phyloP scores from a whole-genome alignment of 179 eudicot species.

The Nepenthes alata region DNA sequence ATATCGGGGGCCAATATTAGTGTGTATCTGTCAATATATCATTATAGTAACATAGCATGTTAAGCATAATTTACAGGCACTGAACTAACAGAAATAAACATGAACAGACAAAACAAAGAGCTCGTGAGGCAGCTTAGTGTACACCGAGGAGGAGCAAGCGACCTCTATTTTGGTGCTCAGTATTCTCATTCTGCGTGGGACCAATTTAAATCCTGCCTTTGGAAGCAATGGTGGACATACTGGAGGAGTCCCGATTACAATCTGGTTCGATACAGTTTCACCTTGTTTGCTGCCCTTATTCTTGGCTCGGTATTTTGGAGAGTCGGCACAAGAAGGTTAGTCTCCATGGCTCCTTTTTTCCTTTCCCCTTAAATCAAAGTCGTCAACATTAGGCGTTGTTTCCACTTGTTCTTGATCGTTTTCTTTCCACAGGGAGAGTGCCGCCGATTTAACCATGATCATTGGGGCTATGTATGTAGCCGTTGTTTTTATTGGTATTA shows the following conservation, averaged over 20 bases:
- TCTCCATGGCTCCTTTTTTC: not conserved
- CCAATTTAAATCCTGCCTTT: conserved; percentile 71
- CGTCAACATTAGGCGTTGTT: not conserved
- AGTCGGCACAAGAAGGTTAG: not conserved
- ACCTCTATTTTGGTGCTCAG: conserved; percentile 51
- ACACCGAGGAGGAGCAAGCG: conserved; percentile 53
- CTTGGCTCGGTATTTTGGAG: conserved; percentile 67
- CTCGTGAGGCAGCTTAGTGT: conserved; percentile 56
- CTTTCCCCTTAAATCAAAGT: not conserved
- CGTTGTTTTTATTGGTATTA: conserved; percentile 63
- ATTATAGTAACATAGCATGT: too few species aligned
- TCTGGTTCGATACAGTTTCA: conserved; percentile 67
- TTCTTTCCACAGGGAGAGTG: conserved; percentile 29
- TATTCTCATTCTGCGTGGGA: conserved; percentile 59
- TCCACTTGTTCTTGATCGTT: not conserved
- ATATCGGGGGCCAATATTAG: too few species aligned
- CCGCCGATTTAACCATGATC: conserved; percentile 43
- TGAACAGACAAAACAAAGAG: conserved; percentile 53
- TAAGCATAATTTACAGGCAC: too few species aligned
- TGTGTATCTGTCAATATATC: too few species aligned
- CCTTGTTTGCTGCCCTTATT: conserved; percentile 58
- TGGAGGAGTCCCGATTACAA: conserved; percentile 95
- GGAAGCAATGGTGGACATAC: conserved; percentile 92
- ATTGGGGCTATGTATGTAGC: conserved; percentile 84
- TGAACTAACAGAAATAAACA: not conserved